phyloP scores from a whole-genome alignment of 352 stramenopile genomes.

The Globisporangium spinosum region DNA sequence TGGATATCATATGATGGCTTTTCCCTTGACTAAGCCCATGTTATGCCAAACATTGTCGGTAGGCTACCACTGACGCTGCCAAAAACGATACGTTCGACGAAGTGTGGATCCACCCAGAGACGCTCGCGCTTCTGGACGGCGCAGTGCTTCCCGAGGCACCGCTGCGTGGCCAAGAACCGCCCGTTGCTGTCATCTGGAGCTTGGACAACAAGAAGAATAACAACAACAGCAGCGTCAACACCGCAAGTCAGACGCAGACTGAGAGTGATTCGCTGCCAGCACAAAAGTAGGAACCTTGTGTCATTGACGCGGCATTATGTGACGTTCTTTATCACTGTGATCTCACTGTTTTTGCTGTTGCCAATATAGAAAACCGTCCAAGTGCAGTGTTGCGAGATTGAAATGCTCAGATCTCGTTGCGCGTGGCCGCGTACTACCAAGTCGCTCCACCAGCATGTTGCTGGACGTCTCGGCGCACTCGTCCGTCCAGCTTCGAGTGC shows the following conservation, averaged over 20 bases:
- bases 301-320: background rate
- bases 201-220: constrained; percentile 5
- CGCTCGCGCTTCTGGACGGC: constrained; percentile 53
- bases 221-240: background rate
- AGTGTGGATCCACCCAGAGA: constrained; percentile 67
- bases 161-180: constrained; percentile 31
- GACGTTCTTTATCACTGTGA: background rate
- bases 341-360: background rate
- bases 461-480: constrained; percentile 22
- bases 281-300: constrained; percentile 6
- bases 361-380: constrained; percentile 13
- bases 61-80: background rate
- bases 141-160: constrained; percentile 30
- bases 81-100: constrained; percentile 44
- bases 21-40: background rate
- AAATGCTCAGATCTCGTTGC: constrained; percentile 38
- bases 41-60: background rate
- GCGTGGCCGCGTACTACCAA: constrained; percentile 37
- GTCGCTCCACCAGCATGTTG: constrained; percentile 17
- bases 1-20: background rate
- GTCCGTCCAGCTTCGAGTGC: constrained; percentile 41
- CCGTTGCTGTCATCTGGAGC: constrained; percentile 40
- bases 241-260: background rate
- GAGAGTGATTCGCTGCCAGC: background rate
- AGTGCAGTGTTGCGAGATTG: constrained; percentile 34